Base-by-base conservation (phyloP, 2,329 filamentous ascomycete genomes). In the Tolypocladium guangdongense region DNA sequence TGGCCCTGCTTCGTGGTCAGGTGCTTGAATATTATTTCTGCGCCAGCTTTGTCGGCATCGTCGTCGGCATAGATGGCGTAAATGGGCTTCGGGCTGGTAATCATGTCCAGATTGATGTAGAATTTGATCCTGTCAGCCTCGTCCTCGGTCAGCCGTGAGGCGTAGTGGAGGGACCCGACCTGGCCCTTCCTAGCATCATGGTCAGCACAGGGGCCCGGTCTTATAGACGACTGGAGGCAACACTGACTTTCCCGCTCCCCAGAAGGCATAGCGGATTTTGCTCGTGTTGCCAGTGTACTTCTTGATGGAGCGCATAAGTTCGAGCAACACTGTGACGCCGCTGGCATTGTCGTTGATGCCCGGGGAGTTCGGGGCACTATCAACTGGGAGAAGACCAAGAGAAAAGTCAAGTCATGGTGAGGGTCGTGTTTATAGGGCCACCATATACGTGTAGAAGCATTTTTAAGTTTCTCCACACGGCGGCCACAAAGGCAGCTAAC, bases 41-140 rank as follows among this genome's bases (percentile, higher is more conserved):
- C 69, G 32, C 70, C 72, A 39, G 63, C 56, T 45, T 63, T 58
- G 55, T 74, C 70, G 11, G 64, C 71, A 16, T 72, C 67, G 35
- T 64, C 67, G 57, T 68, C 68, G 48, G 69, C 63, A 53, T 74
- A 72, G 12, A 76, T 65, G 52, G 61, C 62, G 60, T 67, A 75
- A 49, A 62, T 59, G 18, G 72, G 68, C 30, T 63, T 60, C 4
- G 66, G 66, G 12, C 71, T 74, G 16, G 69, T 72, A 52, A 87
- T 83, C 84, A 87, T 87, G 67, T 87, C 84, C 61, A 83, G 85
- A 70, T 87, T 84, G 64, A 86, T 78, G 70, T 86, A 84, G 32
- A 86, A 79, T 2, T 77, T 74, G 61, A 87, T 81, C 65, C 81
- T 82, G 55, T 78, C 71, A 0, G 66, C 66, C 45, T 74, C 69